Evolutionary conservation across 345 rosid genomes (phyloP).

Genomic region (Eucalyptus curtisii): DNA sequence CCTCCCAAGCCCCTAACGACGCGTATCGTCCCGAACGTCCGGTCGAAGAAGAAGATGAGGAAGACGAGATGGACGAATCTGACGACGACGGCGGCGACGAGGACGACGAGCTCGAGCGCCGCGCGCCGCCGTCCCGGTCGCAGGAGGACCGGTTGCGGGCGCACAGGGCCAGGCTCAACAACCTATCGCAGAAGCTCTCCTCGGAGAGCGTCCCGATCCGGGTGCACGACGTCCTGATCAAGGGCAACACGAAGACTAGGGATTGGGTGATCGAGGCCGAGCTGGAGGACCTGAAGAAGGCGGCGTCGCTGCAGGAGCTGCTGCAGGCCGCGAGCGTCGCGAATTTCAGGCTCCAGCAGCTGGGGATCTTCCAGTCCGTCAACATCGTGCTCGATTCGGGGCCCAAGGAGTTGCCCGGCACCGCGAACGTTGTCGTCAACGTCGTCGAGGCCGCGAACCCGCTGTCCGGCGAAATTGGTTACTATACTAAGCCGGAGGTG

Average conservation of each 20-base stretch:
- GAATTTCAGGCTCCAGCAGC: constrained; percentile 48
- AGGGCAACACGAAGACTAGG: constrained; percentile 76
- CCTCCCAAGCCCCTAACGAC: neutral
- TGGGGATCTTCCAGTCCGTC: constrained; percentile 75
- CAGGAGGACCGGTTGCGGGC: constrained; percentile 12
- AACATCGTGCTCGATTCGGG: constrained; percentile 77
- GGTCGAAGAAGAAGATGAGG: neutral
- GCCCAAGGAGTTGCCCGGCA: constrained; percentile 82
- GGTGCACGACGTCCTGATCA: constrained; percentile 74
- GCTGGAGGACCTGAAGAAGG: constrained; percentile 42
- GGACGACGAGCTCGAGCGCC: constrained; percentile 5
- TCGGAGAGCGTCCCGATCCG: constrained; percentile 50
- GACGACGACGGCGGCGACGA: constrained; percentile 22
- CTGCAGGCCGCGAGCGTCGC: constrained; percentile 48
- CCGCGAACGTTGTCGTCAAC: constrained; percentile 62
- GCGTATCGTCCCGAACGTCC: neutral
- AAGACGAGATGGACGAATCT: constrained; percentile 10
- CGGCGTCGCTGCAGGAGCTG: constrained; percentile 60
- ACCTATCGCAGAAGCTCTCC: constrained; percentile 34
- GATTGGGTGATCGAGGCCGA: constrained; percentile 65
- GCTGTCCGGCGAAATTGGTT: constrained; percentile 60
- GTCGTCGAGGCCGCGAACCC: constrained; percentile 57
- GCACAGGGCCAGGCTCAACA: constrained; percentile 27
- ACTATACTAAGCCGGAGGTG: constrained; percentile 68
- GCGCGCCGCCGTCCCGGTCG: neutral